Percentiles rank a stretch among this genome's conserved stretches.
These are phyloP conservation scores for Dryadomyces sulphureus DNA, from an alignment of 2,329 filamentous ascomycete species.

Conservation along the genomic window DNA sequence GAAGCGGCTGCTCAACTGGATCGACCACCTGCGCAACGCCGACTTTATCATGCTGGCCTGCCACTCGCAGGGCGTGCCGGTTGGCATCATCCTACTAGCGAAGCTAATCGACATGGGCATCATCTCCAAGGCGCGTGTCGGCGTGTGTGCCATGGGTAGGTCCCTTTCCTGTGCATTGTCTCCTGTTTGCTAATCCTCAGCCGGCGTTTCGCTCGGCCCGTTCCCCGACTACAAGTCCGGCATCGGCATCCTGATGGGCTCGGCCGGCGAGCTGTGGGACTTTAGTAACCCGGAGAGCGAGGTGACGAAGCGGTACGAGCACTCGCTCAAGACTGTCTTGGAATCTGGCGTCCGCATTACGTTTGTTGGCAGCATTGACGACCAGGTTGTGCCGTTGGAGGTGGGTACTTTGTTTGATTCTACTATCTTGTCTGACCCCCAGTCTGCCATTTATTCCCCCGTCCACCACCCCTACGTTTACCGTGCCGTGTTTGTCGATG, in stretches of 20 bases:
- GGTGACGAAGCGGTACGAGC: slow-evolving; percentile 69
- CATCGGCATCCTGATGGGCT: slow-evolving; percentile 73
- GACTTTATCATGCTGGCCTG: slow-evolving; percentile 88
- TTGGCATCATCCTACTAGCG: slow-evolving; percentile 80
- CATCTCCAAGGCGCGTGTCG: slow-evolving; percentile 60
- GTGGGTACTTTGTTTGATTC: slow-evolving; percentile 22
- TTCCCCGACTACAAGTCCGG: slow-evolving; percentile 85
- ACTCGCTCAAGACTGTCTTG: slow-evolving; percentile 58
- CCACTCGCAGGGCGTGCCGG: slow-evolving; percentile 90
- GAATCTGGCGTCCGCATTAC: slow-evolving; percentile 70
- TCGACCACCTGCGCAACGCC: slow-evolving; percentile 73
- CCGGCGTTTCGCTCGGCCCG: slow-evolving; percentile 83
- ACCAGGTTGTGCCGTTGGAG: slow-evolving; percentile 89
- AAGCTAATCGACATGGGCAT: slow-evolving; percentile 87
- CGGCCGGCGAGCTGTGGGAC: slow-evolving; percentile 88
- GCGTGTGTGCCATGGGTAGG: slow-evolving; percentile 63
- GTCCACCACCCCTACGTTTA: slow-evolving; percentile 86
- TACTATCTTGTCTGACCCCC: slow-evolving; percentile 11
- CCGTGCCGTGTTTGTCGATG: slow-evolving; percentile 90
- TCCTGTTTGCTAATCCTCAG: too few species aligned
- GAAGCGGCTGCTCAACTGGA: slow-evolving; percentile 90
- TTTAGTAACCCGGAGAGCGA: slow-evolving; percentile 71
- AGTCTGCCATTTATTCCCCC: slow-evolving; percentile 74
- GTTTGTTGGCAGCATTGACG: slow-evolving; percentile 88
- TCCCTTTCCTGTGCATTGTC: slow-evolving; percentile 1